A percentile compares a stretch with the other conserved stretches of the same genome.
phyloP scores from a whole-genome alignment of 345 rosid genomes.

The Salix caprea region DNA sequence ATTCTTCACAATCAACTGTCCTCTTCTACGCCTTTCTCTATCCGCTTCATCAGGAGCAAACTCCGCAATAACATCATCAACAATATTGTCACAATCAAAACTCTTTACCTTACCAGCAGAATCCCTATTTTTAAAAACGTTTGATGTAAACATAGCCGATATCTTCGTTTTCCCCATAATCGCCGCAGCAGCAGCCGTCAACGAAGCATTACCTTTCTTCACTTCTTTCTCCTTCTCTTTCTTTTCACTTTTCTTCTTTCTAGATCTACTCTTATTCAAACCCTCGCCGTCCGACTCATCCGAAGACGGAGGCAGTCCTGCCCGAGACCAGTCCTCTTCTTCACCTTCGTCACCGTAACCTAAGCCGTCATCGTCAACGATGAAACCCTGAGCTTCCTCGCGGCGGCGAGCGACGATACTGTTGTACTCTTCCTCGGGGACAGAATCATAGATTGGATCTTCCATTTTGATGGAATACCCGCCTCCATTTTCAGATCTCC shows the following conservation, averaged over 20 bases:
- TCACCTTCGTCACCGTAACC: slow-evolving; percentile 85
- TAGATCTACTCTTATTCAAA: slow-evolving; percentile 12
- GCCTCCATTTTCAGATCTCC: slow-evolving; percentile 49
- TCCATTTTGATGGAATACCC: slow-evolving; percentile 63
- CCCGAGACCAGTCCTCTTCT: slow-evolving; percentile 86
- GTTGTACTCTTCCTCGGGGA: slow-evolving; percentile 72
- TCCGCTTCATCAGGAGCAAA: slow-evolving; percentile 76
- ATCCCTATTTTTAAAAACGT: slow-evolving; percentile 65
- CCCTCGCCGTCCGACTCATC: slow-evolving; percentile 57
- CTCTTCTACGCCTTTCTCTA: slow-evolving; percentile 57
- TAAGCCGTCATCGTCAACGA: slow-evolving; percentile 68
- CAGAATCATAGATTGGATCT: slow-evolving; percentile 70
- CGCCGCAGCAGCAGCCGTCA: slow-evolving; percentile 75
- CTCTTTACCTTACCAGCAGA: slow-evolving; percentile 47
- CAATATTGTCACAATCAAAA: slow-evolving; percentile 53
- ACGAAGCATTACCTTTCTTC: slow-evolving; percentile 53
- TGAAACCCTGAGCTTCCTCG: slow-evolving; percentile 69
- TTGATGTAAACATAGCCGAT: slow-evolving; percentile 72
- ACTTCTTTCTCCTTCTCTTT: slow-evolving; percentile 33
- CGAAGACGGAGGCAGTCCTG: slow-evolving; percentile 52
- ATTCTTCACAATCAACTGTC: slow-evolving; percentile 19
- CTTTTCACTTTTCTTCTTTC: slow-evolving; percentile 52
- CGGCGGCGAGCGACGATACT: slow-evolving; percentile 69
- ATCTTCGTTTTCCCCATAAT: slow-evolving; percentile 82
- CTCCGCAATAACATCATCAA: slow-evolving; percentile 74